These are phyloP conservation scores for Cryoendolithus antarcticus DNA, from an alignment of 2,329 filamentous ascomycete genomes.

Conservation along the genomic window DNA sequence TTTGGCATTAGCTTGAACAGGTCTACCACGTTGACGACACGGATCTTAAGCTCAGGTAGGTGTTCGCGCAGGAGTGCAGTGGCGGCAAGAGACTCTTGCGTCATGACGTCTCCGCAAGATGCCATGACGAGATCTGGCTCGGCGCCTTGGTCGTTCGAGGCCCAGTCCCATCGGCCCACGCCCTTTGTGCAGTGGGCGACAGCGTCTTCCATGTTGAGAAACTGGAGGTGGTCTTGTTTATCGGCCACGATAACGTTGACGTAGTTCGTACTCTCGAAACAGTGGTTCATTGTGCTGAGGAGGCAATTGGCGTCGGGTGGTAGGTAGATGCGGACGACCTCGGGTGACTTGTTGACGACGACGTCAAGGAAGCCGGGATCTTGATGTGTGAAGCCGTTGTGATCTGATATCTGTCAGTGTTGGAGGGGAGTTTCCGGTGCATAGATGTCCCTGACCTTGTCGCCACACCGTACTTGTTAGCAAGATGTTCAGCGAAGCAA, in stretches of 20 bases:
- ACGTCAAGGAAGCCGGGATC: conserved; percentile 72
- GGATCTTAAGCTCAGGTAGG: conserved; percentile 60
- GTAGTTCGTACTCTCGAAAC: conserved; percentile 60
- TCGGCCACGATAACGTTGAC: conserved; percentile 72
- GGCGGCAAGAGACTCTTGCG: conserved; percentile 61
- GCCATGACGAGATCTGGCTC: conserved; percentile 69
- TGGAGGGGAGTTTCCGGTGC: no score
- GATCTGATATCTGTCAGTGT: conserved; percentile 34
- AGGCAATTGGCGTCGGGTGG: conserved; percentile 70
- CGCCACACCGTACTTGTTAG: conserved; percentile 69
- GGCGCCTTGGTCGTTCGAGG: conserved; percentile 54
- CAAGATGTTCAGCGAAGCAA: conserved; percentile 67
- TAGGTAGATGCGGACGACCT: conserved; percentile 69
- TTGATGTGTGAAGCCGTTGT: conserved; percentile 75
- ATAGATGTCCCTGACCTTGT: conserved; percentile 30
- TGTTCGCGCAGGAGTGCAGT: conserved; percentile 60
- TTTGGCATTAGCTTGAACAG: conserved; percentile 67
- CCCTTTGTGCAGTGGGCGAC: conserved; percentile 68
- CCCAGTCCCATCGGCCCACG: conserved; percentile 65
- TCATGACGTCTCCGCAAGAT: conserved; percentile 61
- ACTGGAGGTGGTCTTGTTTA: conserved; percentile 69
- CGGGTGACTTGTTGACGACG: conserved; percentile 66
- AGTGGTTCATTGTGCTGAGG: conserved; percentile 65
- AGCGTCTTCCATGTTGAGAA: conserved; percentile 59
- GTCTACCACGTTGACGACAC: conserved; percentile 70